These are phyloP conservation scores for Xylaria cubensis DNA, from an alignment of 495 filamentous ascomycete species.

Conservation along the genomic window DNA sequence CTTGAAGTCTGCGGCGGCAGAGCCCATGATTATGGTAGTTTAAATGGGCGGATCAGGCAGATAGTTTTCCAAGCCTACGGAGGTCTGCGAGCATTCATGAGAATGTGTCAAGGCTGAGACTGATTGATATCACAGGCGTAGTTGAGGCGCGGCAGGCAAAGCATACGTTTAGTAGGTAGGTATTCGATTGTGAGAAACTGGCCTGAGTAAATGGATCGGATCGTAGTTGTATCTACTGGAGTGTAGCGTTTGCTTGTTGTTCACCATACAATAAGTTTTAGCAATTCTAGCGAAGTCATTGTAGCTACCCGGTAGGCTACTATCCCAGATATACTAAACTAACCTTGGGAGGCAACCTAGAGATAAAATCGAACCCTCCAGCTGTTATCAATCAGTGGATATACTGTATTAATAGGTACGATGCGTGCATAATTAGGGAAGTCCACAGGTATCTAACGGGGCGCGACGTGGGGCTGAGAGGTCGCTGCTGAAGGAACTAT, in stretches of 20 bases:
- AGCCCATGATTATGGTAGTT: conserved; percentile 5
- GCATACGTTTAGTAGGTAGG: background rate
- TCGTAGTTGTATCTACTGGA: background rate
- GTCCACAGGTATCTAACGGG: background rate
- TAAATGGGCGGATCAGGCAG: background rate
- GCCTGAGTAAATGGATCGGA: background rate
- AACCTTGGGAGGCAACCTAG: background rate
- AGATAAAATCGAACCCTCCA: background rate
- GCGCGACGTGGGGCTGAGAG: background rate
- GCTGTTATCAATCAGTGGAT: background rate
- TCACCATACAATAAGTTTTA: background rate
- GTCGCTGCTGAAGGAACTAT: background rate
- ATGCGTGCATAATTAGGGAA: background rate
- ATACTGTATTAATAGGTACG: background rate
- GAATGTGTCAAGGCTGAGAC: background rate
- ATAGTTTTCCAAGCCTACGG: background rate
- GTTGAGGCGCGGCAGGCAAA: conserved; percentile 2
- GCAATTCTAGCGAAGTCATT: conserved; percentile 1
- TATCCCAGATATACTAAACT: too few species aligned
- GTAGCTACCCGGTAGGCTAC: background rate
- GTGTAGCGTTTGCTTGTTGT: conserved; percentile 5
- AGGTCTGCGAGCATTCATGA: conserved; percentile 10
- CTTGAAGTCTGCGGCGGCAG: conserved; percentile 23
- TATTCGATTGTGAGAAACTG: background rate
- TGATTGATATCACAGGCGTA: background rate